These are phyloP conservation scores for Pulveroboletus frians DNA, from an alignment of 768 basidiomycete species.

Conservation along the genomic window DNA sequence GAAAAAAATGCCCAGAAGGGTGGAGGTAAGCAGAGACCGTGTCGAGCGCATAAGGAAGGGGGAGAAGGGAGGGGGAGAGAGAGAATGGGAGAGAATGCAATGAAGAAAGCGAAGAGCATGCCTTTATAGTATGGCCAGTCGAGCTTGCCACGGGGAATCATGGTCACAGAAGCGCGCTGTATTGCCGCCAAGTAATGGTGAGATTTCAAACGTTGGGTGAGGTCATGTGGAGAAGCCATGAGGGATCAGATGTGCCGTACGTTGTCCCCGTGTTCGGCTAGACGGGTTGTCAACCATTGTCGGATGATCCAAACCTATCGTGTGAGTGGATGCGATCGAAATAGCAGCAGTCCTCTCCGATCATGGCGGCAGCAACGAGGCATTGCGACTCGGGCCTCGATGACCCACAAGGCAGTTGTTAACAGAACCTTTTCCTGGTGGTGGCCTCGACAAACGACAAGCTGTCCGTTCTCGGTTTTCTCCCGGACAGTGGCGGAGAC, in stretches of 20 bases:
- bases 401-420: neutral
- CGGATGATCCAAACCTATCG: neutral
- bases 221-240: slow-evolving; percentile 1
- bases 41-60: neutral
- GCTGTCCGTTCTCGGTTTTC: no score
- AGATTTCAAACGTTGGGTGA: neutral
- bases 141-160: neutral
- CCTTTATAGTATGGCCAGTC: slow-evolving; percentile 15
- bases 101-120: neutral
- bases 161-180: slow-evolving; percentile 1
- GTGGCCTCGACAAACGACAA: no score
- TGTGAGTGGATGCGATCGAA: neutral
- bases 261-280: no score
- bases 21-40: slow-evolving; percentile 8
- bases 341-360: neutral
- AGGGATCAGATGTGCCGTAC: no score
- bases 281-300: no score
- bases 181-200: slow-evolving; percentile 4
- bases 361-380: neutral
- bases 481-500: no score
- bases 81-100: slow-evolving; percentile 25
- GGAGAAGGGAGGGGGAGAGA: slow-evolving; percentile 43
- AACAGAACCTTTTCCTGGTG: neutral
- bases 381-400: neutral
- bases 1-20: slow-evolving; percentile 29